Percentiles rank a stretch among this genome's conserved stretches.
Evolutionary conservation across 2,329 filamentous ascomycete genomes (phyloP).

Genomic region (Colletotrichum orbiculare): DNA sequence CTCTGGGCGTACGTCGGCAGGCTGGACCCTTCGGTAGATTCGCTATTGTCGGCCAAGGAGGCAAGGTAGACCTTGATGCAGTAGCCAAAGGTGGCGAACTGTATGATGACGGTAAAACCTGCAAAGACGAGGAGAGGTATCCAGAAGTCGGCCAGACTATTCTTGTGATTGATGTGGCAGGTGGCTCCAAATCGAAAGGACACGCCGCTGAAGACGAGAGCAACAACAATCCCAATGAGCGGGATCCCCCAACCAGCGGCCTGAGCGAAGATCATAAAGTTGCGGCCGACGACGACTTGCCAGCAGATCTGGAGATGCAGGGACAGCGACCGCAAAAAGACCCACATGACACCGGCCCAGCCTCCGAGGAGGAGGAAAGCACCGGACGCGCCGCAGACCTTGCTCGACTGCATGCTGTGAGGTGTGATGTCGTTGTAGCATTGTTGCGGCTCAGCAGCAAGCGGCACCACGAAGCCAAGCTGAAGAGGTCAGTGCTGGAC

Average conservation of each 20-base stretch:
- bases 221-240: slow-evolving; percentile 77
- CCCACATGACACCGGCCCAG: slow-evolving; percentile 87
- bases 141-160: slow-evolving; percentile 89
- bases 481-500: slow-evolving; percentile 48
- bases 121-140: slow-evolving; percentile 86
- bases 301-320: slow-evolving; percentile 98
- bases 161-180: slow-evolving; percentile 92
- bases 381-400: slow-evolving; percentile 89
- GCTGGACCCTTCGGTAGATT: slow-evolving; percentile 76
- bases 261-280: slow-evolving; percentile 89
- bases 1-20: slow-evolving; percentile 82
- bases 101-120: slow-evolving; percentile 79
- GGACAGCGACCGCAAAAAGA: slow-evolving; percentile 88
- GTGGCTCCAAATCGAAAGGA: slow-evolving; percentile 93
- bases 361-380: slow-evolving; percentile 88
- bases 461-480: slow-evolving; percentile 91
- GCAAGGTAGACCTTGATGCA: slow-evolving; percentile 95
- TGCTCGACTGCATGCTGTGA: slow-evolving; percentile 86
- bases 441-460: slow-evolving; percentile 81
- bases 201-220: slow-evolving; percentile 87
- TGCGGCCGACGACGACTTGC: slow-evolving; percentile 88
- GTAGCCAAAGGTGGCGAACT: slow-evolving; percentile 88
- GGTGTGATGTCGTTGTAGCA: slow-evolving; percentile 94
- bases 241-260: slow-evolving; percentile 87
- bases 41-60: slow-evolving; percentile 79